Percentiles rank a stretch among this genome's conserved stretches.
These are phyloP conservation scores for Xylaria sp. DNA, from an alignment of 2,329 filamentous ascomycete genomes.

Conservation along the genomic window DNA sequence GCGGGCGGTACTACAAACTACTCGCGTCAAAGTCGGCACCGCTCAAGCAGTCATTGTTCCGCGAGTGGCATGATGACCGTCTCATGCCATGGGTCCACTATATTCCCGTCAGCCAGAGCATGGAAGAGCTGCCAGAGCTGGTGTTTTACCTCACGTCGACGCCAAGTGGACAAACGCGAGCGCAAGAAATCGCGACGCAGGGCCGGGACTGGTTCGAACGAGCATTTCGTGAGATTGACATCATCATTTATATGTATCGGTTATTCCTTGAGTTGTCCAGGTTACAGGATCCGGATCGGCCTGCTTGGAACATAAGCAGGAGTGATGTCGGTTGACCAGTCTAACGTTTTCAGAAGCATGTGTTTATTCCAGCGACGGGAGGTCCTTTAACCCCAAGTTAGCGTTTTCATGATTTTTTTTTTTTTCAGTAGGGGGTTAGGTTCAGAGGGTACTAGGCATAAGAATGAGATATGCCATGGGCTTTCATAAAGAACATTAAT, in stretches of 20 bases:
- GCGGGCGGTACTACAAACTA: conserved; percentile 48
- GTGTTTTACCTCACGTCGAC: conserved; percentile 42
- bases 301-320: conserved; percentile 8
- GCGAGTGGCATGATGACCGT: conserved; percentile 55
- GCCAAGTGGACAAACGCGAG: conserved; percentile 42
- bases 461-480: too few relatives aligned
- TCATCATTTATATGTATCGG: conserved; percentile 56
- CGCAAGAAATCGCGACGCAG: conserved; percentile 46
- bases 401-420: too few relatives aligned
- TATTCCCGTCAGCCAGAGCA: conserved; percentile 44
- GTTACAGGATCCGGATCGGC: conserved; percentile 33
- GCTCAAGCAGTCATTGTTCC: conserved; percentile 48
- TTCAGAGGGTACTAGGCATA: too few relatives aligned
- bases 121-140: conserved; percentile 49
- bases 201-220: conserved; percentile 51
- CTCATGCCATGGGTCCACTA: conserved; percentile 54
- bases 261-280: conserved; percentile 53
- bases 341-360: too few relatives aligned
- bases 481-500: too few relatives aligned
- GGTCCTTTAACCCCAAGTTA: too few relatives aligned
- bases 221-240: conserved; percentile 53
- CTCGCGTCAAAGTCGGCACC: conserved; percentile 43
- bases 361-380: too few relatives aligned
- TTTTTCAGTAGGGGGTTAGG: too few relatives aligned
- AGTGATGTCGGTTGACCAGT: background rate